Percentiles rank a stretch among this genome's conserved stretches.
phyloP scores from a whole-genome alignment of 2,329 filamentous ascomycete species.

The Tolypocladium sp. region DNA sequence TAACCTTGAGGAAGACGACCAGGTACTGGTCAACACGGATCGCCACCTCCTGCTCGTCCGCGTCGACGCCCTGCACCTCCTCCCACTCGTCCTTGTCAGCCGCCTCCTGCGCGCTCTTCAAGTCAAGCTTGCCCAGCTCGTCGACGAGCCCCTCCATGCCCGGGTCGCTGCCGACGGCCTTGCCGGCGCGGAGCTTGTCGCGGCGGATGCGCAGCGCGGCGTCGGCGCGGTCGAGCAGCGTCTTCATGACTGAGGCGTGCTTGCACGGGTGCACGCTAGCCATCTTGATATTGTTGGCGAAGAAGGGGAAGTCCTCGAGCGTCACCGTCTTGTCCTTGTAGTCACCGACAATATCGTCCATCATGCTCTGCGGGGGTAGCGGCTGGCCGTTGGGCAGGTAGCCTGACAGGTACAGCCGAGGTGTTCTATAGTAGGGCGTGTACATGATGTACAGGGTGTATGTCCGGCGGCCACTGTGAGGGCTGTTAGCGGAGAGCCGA shows the following conservation, averaged over 20 bases:
- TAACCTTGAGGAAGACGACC: slow-evolving; percentile 76
- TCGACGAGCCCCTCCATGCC: slow-evolving; percentile 84
- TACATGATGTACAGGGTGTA: slow-evolving; percentile 99
- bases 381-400: slow-evolving; percentile 74
- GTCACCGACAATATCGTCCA: slow-evolving; percentile 93
- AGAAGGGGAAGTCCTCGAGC: slow-evolving; percentile 94
- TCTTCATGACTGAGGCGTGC: slow-evolving; percentile 97
- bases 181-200: slow-evolving; percentile 63
- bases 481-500: not conserved
- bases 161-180: slow-evolving; percentile 33
- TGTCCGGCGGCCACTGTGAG: slow-evolving; percentile 68
- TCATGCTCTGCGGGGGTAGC: slow-evolving; percentile 76
- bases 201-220: slow-evolving; percentile 82
- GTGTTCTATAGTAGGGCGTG: slow-evolving; percentile 91
- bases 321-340: slow-evolving; percentile 99
- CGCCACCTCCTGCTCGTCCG: slow-evolving; percentile 63
- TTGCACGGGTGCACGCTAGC: slow-evolving; percentile 95
- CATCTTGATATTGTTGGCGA: slow-evolving; percentile 87
- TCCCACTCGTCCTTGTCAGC: slow-evolving; percentile 56
- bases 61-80: slow-evolving; percentile 50
- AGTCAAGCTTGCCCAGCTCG: slow-evolving; percentile 59
- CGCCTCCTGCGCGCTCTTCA: slow-evolving; percentile 40
- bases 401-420: slow-evolving; percentile 88
- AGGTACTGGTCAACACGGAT: slow-evolving; percentile 85
- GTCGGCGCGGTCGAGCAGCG: slow-evolving; percentile 88